phyloP scores from a whole-genome alignment of 768 basidiomycete species.

The Pisolithus marmoratus region DNA sequence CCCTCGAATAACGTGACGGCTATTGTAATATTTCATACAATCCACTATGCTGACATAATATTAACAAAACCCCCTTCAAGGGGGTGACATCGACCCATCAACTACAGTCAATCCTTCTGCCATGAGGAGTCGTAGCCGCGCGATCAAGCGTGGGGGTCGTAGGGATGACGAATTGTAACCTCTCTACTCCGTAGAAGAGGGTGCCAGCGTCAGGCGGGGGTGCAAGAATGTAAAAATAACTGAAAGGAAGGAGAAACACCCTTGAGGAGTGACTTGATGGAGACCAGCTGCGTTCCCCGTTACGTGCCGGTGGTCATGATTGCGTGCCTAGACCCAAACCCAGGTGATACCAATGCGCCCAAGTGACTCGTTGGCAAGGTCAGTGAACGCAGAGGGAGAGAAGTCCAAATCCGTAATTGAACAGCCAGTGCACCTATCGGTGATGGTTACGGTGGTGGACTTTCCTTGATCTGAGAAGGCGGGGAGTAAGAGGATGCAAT shows the following conservation, averaged over 20 bases:
- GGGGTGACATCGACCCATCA: conserved; percentile 18
- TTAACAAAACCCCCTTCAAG: too few relatives aligned
- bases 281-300: not conserved
- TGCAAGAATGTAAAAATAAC: not conserved
- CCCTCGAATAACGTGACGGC: too few relatives aligned
- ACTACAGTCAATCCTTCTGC: conserved; percentile 15
- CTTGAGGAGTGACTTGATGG: not conserved
- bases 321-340: conserved; percentile 33
- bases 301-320: not conserved
- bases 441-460: conserved; percentile 41
- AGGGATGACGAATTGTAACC: conserved; percentile 10
- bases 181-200: conserved; percentile 23
- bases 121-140: conserved; percentile 18
- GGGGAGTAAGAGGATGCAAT: conserved; percentile 1
- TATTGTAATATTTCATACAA: too few relatives aligned
- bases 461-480: conserved; percentile 45
- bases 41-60: too few relatives aligned
- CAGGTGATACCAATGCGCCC: conserved; percentile 57
- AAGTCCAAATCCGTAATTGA: conserved; percentile 51
- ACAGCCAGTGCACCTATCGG: conserved; percentile 64
- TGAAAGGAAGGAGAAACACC: not conserved
- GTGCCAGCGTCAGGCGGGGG: conserved; percentile 9
- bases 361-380: conserved; percentile 35
- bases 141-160: conserved; percentile 14
- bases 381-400: conserved; percentile 50